These are phyloP conservation scores for Tephrocybe sp. DNA, from an alignment of 768 basidiomycete species.

Conservation along the genomic window DNA sequence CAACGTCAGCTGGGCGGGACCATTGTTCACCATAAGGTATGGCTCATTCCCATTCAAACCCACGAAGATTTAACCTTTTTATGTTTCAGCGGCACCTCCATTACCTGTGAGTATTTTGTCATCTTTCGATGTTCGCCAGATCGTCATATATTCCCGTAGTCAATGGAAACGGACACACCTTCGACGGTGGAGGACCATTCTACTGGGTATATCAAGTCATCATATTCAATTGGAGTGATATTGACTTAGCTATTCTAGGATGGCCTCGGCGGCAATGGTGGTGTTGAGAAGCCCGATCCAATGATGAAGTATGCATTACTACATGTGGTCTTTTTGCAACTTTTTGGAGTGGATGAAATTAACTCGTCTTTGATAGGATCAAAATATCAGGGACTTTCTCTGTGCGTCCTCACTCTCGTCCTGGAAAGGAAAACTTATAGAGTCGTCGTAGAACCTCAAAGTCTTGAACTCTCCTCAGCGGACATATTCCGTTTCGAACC, in stretches of 20 bases:
- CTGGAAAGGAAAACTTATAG: conserved; percentile 26
- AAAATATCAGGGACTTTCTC: conserved; percentile 36
- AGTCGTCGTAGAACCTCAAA: conserved; percentile 32
- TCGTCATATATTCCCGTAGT: conserved; percentile 21
- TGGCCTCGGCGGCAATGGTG: conserved; percentile 38
- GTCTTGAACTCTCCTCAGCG: conserved; percentile 42
- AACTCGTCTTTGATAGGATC: conserved; percentile 25
- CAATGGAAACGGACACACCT: conserved; percentile 41
- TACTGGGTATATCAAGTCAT: conserved; percentile 34
- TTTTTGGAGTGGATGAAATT: no score
- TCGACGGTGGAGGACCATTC: conserved; percentile 43
- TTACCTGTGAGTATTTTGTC: conserved; percentile 41
- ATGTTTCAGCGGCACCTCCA: conserved; percentile 48
- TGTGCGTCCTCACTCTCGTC: conserved; percentile 21
- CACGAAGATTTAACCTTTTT: no score
- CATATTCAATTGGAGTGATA: background rate
- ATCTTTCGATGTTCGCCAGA: background rate
- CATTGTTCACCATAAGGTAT: conserved; percentile 52
- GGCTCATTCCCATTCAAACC: conserved; percentile 4
- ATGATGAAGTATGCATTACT: conserved; percentile 41
- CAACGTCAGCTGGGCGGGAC: conserved; percentile 50
- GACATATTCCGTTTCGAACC: conserved; percentile 39
- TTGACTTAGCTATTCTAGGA: conserved; percentile 27
- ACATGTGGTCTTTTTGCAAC: no score
- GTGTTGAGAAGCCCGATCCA: conserved; percentile 39